Conservation (phyloP, 768 basidiomycete species). For the Russula sp. region DNA sequence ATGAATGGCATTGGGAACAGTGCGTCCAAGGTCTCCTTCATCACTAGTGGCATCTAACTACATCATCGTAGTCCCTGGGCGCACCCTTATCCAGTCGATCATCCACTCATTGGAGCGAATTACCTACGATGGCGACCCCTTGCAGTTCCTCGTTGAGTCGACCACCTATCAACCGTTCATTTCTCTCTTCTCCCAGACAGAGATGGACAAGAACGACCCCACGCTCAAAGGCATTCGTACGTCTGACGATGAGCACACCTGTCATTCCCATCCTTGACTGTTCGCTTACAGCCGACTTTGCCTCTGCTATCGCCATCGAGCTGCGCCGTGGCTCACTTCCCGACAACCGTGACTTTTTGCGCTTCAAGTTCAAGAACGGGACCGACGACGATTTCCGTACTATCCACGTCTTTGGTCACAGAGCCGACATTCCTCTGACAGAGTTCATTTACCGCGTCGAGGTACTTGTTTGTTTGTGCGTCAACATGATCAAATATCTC, state of each 20-base stretch:
- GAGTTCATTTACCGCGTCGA: slow-evolving; percentile 81
- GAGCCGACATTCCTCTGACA: slow-evolving; percentile 70
- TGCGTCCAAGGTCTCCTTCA: slow-evolving; percentile 30
- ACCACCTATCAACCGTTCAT: slow-evolving; percentile 89
- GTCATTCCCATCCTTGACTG: neutral
- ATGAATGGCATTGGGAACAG: slow-evolving; percentile 71
- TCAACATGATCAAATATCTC: neutral
- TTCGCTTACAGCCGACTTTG: slow-evolving; percentile 52
- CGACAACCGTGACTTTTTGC: slow-evolving; percentile 72
- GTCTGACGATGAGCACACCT: slow-evolving; percentile 27
- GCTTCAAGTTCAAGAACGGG: slow-evolving; percentile 83
- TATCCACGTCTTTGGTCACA: slow-evolving; percentile 67
- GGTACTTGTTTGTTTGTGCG: slow-evolving; percentile 34
- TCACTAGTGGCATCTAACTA: neutral
- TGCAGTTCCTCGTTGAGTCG: slow-evolving; percentile 71
- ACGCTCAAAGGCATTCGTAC: slow-evolving; percentile 57
- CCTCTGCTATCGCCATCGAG: slow-evolving; percentile 70
- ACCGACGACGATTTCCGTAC: slow-evolving; percentile 55
- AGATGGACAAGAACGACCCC: slow-evolving; percentile 48
- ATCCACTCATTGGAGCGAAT: slow-evolving; percentile 67
- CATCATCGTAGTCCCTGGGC: slow-evolving; percentile 61
- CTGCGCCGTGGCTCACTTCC: slow-evolving; percentile 68
- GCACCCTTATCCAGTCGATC: slow-evolving; percentile 68
- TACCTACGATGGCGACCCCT: slow-evolving; percentile 69
- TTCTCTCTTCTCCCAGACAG: slow-evolving; percentile 76